phyloP scores from a whole-genome alignment of 2,329 filamentous ascomycete genomes.

The Colletotrichum orchidophilum region DNA sequence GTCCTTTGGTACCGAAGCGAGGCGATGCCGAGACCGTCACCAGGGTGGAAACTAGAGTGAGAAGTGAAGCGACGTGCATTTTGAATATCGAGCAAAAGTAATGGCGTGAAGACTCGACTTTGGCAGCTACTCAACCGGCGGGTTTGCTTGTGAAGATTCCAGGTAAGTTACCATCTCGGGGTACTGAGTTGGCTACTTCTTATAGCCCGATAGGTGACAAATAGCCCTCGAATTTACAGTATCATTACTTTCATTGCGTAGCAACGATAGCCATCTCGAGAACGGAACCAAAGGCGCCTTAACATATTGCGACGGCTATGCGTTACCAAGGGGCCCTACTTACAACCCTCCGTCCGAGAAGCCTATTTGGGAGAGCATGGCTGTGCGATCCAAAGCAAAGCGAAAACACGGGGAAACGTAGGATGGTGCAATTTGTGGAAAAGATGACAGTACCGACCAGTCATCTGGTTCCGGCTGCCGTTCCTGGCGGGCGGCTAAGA shows the following conservation, averaged over 20 bases:
- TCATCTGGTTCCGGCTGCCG: neutral
- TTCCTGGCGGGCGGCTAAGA: neutral
- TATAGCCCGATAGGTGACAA: neutral
- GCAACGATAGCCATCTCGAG: constrained; percentile 1
- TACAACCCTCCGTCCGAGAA: neutral
- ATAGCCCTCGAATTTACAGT: neutral
- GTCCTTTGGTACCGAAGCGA: constrained; percentile 6
- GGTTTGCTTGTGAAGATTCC: neutral
- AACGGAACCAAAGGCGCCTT: constrained; percentile 16
- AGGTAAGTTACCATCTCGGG: neutral
- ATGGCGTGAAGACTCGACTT: neutral
- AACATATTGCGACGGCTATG: constrained; percentile 1
- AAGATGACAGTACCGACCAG: neutral
- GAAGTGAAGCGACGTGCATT: constrained; percentile 33
- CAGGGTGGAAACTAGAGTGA: constrained; percentile 28
- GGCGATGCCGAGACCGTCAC: constrained; percentile 31
- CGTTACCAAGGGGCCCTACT: neutral
- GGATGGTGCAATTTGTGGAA: neutral
- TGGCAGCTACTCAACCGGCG: neutral
- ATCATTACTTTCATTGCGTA: neutral
- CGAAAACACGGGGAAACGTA: neutral
- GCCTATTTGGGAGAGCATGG: constrained; percentile 4
- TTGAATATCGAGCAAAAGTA: neutral
- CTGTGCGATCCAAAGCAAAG: neutral
- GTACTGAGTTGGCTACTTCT: neutral